A percentile compares a stretch with the other conserved stretches of the same genome.
These are phyloP conservation scores for Eucalyptus microcorys DNA, from an alignment of 345 rosid species.

Conservation along the genomic window DNA sequence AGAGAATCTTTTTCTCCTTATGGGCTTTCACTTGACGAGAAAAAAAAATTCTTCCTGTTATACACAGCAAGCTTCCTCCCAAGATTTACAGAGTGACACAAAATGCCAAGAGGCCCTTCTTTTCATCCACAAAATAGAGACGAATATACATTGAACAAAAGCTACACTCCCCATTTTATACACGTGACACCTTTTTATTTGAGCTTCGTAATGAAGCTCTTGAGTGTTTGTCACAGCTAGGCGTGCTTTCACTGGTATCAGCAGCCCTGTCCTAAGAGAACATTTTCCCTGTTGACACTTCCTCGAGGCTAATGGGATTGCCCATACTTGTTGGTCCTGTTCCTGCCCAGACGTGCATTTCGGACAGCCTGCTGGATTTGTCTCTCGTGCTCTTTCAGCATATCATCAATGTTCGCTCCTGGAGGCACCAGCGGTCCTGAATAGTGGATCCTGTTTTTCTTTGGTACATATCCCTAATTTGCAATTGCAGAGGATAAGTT, in stretches of 20 bases:
- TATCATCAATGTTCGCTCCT: constrained; percentile 78
- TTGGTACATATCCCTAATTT: constrained; percentile 39
- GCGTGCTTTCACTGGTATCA: neutral
- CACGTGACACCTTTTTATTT: neutral
- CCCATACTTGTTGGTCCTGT: constrained; percentile 24
- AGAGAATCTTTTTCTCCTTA: neutral
- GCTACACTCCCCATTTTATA: neutral
- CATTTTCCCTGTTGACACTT: constrained; percentile 2
- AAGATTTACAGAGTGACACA: neutral
- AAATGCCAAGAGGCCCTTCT: neutral
- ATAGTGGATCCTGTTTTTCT: constrained; percentile 67
- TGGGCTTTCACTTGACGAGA: neutral
- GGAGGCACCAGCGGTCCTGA: constrained; percentile 94
- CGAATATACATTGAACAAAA: neutral
- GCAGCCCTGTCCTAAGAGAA: neutral
- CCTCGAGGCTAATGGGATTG: neutral
- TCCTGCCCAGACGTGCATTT: constrained; percentile 56
- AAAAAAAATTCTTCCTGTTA: neutral
- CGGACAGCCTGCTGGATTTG: constrained; percentile 90
- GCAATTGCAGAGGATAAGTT: neutral
- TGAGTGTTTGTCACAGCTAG: neutral
- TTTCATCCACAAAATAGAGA: neutral
- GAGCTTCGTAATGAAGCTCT: neutral
- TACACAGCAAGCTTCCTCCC: neutral
- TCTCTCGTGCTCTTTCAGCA: constrained; percentile 85